Conservation (phyloP, 176 grass and related monocot genomes). For the Otatea glauca region DNA sequence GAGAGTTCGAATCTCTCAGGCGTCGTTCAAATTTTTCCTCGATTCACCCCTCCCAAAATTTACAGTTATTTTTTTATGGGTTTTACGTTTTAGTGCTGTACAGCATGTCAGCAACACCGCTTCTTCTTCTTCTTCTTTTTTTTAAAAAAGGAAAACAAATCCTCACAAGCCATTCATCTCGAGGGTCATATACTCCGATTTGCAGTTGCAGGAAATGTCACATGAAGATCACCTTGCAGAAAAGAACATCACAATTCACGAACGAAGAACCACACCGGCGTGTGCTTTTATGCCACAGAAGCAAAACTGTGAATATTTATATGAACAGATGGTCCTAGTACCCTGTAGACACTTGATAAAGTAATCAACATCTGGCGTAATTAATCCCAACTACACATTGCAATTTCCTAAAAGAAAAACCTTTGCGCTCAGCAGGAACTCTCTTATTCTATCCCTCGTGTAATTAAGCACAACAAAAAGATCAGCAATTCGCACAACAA, state of each 20-base stretch:
- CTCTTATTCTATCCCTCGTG: background rate
- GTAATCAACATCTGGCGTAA: background rate
- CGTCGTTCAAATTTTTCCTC: background rate
- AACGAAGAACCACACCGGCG: background rate
- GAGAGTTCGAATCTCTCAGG: constrained; percentile 91
- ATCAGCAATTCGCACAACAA: background rate
- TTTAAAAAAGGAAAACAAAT: background rate
- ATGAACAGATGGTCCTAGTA: background rate
- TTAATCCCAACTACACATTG: too few species aligned
- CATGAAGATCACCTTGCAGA: background rate
- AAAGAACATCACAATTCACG: background rate
- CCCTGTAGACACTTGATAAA: background rate
- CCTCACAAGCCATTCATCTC: background rate
- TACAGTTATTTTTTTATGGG: background rate
- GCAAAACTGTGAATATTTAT: background rate
- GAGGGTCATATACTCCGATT: background rate
- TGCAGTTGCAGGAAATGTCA: background rate
- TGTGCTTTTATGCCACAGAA: background rate
- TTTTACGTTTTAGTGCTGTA: background rate
- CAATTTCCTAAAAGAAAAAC: background rate
- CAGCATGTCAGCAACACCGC: background rate
- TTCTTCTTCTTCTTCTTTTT: too few species aligned
- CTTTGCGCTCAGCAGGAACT: background rate
- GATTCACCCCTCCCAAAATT: background rate
- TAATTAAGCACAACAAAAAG: constrained; percentile 3